Base-by-base conservation (phyloP, 75 land plant genomes). In the Cunninghamia lanceolata region DNA sequence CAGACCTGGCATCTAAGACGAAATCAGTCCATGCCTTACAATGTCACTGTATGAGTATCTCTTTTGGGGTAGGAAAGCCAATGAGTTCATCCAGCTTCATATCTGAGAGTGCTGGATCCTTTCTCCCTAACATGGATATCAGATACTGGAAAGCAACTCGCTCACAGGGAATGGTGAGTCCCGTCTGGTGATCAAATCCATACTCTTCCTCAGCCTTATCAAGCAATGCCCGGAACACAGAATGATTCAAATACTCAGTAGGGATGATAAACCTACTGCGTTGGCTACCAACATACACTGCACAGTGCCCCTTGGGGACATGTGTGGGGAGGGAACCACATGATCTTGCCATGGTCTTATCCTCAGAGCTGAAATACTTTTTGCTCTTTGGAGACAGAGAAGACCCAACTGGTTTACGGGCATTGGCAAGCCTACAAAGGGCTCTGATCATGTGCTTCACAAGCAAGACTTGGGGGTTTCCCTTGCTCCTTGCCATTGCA, bases 391-490 rank as follows among this genome's bases (percentile, higher is more conserved):
- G 8, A 63, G 68, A 63, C 4, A 25, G 28, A 63, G n/a, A 5
- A 63, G 25, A 21, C 68, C 68, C 1, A 21, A 25, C 68, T 5
- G 68, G 0, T 21, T 21, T 63, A 3, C 25, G 68, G 68, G 28
- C 25, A 25, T 63, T 63, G 7, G 6, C n/a, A 63, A 25, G 25
- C 68, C 68, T 63, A 63, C 6, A 63, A n/a, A 63, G 9, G n/a
- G n/a, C 68, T 63, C 68, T 63, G 4, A 25, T 63, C 6, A 63
- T 63, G 68, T 25, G 28, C 28, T 63, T 63, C 30, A 13, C 35
- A 63, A 59, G 74, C 92, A 96, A 30, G 97, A 94, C 85, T 94
- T 91, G 46, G 90, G 86, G 68, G 93, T 89, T 8, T 81, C 88
- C n/a, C 68, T 63, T 63, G 21, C 68, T 25, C 7, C 68, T 63